Evolutionary conservation across 2,329 filamentous ascomycete species (phyloP).

Genomic region (Pseudogymnoascus sp.): DNA sequence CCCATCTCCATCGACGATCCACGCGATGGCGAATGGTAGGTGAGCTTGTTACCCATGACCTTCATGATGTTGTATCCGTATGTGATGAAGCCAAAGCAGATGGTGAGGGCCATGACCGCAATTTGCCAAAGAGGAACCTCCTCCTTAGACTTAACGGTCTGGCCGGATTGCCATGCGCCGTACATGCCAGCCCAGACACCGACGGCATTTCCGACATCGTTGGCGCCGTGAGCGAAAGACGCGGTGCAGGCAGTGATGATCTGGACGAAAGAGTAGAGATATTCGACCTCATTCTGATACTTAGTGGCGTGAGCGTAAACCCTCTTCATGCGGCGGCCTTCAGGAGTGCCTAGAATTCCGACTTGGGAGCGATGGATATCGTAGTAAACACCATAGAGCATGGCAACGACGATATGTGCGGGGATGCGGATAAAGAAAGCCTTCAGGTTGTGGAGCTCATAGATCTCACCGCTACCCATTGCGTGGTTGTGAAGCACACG

Average conservation of each 20-base stretch:
- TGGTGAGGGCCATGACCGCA: slow-evolving; percentile 56
- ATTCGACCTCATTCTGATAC: slow-evolving; percentile 64
- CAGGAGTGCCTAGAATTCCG: slow-evolving; percentile 63
- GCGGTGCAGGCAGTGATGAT: slow-evolving; percentile 44
- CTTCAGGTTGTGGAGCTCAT: slow-evolving; percentile 66
- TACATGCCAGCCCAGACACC: slow-evolving; percentile 66
- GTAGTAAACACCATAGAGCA: slow-evolving; percentile 71
- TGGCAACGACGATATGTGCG: slow-evolving; percentile 54
- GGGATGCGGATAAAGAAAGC: slow-evolving; percentile 58
- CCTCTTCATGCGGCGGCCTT: slow-evolving; percentile 62
- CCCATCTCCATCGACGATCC: slow-evolving; percentile 73
- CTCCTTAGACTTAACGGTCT: slow-evolving; percentile 52
- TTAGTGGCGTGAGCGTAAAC: slow-evolving; percentile 59
- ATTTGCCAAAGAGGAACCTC: slow-evolving; percentile 69
- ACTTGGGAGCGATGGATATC: slow-evolving; percentile 72
- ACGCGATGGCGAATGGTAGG: slow-evolving; percentile 55
- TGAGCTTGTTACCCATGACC: slow-evolving; percentile 77
- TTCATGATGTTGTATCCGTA: slow-evolving; percentile 85
- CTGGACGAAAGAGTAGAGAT: slow-evolving; percentile 48
- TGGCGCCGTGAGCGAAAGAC: slow-evolving; percentile 59
- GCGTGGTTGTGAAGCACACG: slow-evolving; percentile 67
- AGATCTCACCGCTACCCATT: slow-evolving; percentile 63
- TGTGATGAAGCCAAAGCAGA: slow-evolving; percentile 62
- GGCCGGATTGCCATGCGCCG: slow-evolving; percentile 57
- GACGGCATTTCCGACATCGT: slow-evolving; percentile 67